Evolutionary conservation across 768 basidiomycete genomes (phyloP).

Genomic region (Cubamyces lactineus): DNA sequence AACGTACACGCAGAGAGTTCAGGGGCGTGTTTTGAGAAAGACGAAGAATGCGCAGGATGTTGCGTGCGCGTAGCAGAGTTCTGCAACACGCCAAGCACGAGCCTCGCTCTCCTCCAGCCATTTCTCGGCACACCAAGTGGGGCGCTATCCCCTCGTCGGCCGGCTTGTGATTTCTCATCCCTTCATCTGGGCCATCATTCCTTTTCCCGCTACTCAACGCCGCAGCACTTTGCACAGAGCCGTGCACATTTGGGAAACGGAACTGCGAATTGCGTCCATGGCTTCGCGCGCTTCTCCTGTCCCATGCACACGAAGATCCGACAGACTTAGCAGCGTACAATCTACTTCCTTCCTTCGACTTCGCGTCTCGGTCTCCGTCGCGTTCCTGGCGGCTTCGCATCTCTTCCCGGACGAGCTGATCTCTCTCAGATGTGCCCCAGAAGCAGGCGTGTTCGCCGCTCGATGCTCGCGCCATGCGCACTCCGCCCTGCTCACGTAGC

Average conservation of each 20-base stretch:
- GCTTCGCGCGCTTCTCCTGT: background rate
- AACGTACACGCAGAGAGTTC: too few relatives aligned
- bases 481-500: background rate
- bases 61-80: background rate
- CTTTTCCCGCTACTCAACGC: conserved; percentile 9
- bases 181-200: background rate
- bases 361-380: too few relatives aligned
- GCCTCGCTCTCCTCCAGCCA: background rate
- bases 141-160: background rate
- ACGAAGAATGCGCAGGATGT: background rate
- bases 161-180: conserved; percentile 10
- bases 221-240: background rate
- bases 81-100: background rate
- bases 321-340: background rate
- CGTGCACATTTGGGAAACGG: background rate
- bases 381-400: background rate
- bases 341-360: too few relatives aligned
- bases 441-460: background rate
- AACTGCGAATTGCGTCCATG: background rate
- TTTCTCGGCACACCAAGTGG: conserved; percentile 5
- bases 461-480: background rate
- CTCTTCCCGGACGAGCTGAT: background rate
- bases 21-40: too few relatives aligned
- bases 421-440: background rate
- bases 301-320: conserved; percentile 3